Evolutionary conservation across 352 stramenopile species (phyloP), one percentile per base, ranked within the genome.

Genomic region (Phytophthora pisi): DNA sequence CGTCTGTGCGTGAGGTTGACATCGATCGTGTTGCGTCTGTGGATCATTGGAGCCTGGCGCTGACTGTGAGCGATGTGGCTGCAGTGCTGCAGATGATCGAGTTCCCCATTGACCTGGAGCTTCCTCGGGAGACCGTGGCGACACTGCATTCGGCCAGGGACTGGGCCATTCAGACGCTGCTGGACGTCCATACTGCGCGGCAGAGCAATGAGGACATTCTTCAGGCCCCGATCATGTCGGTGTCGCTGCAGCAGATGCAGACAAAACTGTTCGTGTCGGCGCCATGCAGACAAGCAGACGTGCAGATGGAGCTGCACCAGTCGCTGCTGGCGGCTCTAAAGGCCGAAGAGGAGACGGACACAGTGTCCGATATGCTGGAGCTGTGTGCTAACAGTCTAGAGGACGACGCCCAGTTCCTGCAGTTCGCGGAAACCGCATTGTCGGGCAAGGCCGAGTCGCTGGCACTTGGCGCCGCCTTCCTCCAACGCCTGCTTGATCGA

Each of bases 1-100:
- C 20, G 67, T 81, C 26, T 61, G 75, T 86, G 51, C 46, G 78
- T 78, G 47, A 45, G 18, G 7, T 38, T 4, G 26, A 30, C 8
- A 38, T 46, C 18, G 24, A 0, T 34, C 23, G 46, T 24, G 31
- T 11, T 51, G 31, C 11, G 15, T 43, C n/a, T 38, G 2, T 24
- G 6, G 31, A 49, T 20, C 4, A 9, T 38, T 11, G 11, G 26
- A 51, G 31, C 30, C 24, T 60, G 28, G 69, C 20, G 24, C 5
- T 61, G 34, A 49, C 9, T 8, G 11, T 38, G 31, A 30, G 26
- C 26, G 26, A 38, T 58, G 20, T 47, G 36, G 36, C 15, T 62
- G 4, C 28, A 84, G 78, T 86, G 53, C 51, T 84, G 61, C 75
- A 84, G 61, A 79, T 86, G 75, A 76, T 79, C 23, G 70, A 70